Percentiles rank a stretch among this genome's conserved stretches.
Conservation (phyloP, 129 eudicot species). For the Cynara cardunculus region DNA sequence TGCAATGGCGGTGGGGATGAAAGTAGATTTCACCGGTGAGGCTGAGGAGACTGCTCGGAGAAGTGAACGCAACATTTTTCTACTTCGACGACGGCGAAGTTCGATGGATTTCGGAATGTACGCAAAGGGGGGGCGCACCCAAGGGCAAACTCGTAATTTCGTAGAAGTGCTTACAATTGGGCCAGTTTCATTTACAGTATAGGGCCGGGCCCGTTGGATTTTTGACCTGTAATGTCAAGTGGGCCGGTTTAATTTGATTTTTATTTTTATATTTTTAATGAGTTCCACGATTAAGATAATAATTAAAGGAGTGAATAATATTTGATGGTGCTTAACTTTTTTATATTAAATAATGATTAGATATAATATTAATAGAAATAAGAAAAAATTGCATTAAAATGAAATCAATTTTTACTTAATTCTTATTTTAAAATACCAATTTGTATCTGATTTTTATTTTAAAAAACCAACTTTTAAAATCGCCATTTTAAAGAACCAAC, state of each 20-base stretch:
- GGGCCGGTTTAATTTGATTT: neutral
- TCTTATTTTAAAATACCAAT: no score
- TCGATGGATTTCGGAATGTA: neutral
- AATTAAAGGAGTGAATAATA: no score
- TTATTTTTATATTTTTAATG: no score
- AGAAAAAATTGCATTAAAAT: no score
- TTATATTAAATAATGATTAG: no score
- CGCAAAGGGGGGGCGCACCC: neutral
- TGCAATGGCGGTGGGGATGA: constrained; percentile 16
- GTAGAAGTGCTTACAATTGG: neutral
- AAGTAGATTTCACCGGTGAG: constrained; percentile 12
- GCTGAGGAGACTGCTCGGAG: constrained; percentile 44
- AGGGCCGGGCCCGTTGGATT: neutral
- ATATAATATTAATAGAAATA: no score
- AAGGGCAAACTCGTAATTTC: constrained; percentile 27
- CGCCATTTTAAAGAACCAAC: no score
- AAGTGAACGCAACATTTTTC: constrained; percentile 45
- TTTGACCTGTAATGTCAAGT: neutral
- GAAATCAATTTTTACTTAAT: no score
- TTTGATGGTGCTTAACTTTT: no score
- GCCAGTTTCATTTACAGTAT: neutral
- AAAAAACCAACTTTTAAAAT: no score
- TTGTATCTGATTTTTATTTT: no score
- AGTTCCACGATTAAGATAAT: no score
- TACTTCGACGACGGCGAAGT: constrained; percentile 5